phyloP scores from a whole-genome alignment of 1,139 yeast genomes.

The Insectozyma bohioensis region DNA sequence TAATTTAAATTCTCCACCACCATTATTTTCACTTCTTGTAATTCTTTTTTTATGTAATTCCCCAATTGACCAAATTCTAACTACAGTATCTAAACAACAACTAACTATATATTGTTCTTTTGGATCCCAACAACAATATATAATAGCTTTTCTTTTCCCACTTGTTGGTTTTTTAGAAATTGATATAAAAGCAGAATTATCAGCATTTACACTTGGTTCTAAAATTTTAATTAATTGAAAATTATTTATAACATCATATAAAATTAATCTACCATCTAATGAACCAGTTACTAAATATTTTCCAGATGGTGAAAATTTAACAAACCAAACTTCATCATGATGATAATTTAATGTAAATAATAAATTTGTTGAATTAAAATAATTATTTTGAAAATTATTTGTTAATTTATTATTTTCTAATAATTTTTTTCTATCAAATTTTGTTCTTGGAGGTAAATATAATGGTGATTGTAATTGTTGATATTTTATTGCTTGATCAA shows the following conservation, averaged over 20 bases:
- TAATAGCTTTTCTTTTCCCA: conserved; percentile 51
- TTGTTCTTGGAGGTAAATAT: conserved; percentile 35
- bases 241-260: conserved; percentile 63
- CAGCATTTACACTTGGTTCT: conserved; percentile 32
- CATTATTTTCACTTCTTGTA: conserved; percentile 9
- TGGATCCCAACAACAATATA: conserved; percentile 73
- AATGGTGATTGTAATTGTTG: conserved; percentile 30
- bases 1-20: conserved; percentile 19
- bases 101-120: conserved; percentile 66
- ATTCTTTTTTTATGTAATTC: conserved; percentile 23
- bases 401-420: conserved; percentile 1
- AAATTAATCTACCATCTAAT: conserved; percentile 60
- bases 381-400: conserved; percentile 6
- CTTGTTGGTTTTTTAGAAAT: conserved; percentile 22
- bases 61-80: conserved; percentile 66
- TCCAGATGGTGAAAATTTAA: conserved; percentile 78
- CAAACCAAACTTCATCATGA: conserved; percentile 80
- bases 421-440: conserved; percentile 10
- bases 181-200: conserved; percentile 28
- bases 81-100: conserved; percentile 66
- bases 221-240: conserved; percentile 45
- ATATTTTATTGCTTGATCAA: conserved; percentile 30
- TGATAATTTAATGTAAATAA: conserved; percentile 50
- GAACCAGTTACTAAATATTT: conserved; percentile 74
- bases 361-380: conserved; percentile 17